A percentile compares a stretch with the other conserved stretches of the same genome.
Conservation (phyloP, 2,329 filamentous ascomycete species). For the Fusarium veterinarium region DNA sequence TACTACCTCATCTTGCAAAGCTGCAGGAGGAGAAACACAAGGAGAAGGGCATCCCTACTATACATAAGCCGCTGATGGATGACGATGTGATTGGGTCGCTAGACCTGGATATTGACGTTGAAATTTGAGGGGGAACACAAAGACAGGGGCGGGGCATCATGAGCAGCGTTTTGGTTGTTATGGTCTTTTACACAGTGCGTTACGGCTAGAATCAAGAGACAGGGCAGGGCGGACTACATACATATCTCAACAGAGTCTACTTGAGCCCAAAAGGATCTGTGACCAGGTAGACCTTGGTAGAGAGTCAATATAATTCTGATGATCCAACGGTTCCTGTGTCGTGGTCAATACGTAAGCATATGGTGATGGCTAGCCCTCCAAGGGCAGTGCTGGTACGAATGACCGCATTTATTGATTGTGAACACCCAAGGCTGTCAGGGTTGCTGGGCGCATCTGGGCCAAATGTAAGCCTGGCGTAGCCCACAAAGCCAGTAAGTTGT, state of each 20-base stretch:
- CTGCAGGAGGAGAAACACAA: constrained; percentile 63
- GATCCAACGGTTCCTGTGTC: background rate
- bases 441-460: background rate
- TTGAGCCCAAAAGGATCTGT: background rate
- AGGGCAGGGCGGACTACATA: constrained; percentile 15
- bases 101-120: constrained; percentile 92
- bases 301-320: constrained; percentile 1
- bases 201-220: constrained; percentile 20
- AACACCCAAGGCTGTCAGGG: background rate
- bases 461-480: background rate
- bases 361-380: background rate
- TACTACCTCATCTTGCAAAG: constrained; percentile 65
- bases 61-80: constrained; percentile 84
- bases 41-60: constrained; percentile 72
- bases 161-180: constrained; percentile 14
- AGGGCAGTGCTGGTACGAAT: background rate
- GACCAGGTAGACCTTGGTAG: constrained; percentile 20
- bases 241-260: background rate
- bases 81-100: constrained; percentile 92
- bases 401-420: background rate
- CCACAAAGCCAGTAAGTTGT: background rate
- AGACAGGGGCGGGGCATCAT: constrained; percentile 5
- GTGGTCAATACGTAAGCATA: background rate
- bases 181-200: background rate
- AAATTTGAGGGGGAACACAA: constrained; percentile 67